Percentiles rank a stretch among this genome's conserved stretches.
Evolutionary conservation across 306 rosid species (phyloP).

Genomic region (Dryas alaskensis): DNA sequence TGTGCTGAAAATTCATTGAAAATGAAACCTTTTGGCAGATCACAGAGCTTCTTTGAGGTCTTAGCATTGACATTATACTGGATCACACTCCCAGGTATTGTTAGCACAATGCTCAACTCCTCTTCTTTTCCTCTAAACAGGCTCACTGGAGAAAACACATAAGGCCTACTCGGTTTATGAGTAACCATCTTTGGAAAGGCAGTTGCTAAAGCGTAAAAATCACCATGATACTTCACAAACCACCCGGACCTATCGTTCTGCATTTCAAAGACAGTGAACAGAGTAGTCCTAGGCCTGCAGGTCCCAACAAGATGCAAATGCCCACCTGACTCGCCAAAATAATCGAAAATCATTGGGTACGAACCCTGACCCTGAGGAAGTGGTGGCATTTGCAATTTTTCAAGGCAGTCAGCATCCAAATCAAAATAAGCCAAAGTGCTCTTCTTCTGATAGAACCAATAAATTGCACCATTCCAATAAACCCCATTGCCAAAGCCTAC

Average conservation of each 20-base stretch:
- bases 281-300: neutral
- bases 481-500: constrained; percentile 26
- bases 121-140: constrained; percentile 17
- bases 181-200: constrained; percentile 10
- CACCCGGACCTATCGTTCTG: constrained; percentile 22
- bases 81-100: constrained; percentile 28
- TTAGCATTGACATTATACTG: constrained; percentile 9
- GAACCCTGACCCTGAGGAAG: neutral
- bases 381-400: constrained; percentile 22
- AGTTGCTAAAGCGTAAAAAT: neutral
- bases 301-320: constrained; percentile 7
- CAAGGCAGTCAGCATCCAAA: constrained; percentile 10
- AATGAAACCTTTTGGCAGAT: neutral
- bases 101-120: constrained; percentile 21
- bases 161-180: neutral
- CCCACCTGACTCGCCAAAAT: constrained; percentile 16
- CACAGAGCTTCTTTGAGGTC: constrained; percentile 1
- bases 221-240: constrained; percentile 12
- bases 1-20: neutral
- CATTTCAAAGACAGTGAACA: constrained; percentile 16
- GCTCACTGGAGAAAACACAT: constrained; percentile 7
- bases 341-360: neutral
- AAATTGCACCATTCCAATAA: constrained; percentile 36
- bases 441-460: constrained; percentile 24
- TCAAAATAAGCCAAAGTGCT: constrained; percentile 13